Base-by-base conservation (phyloP, 2,329 filamentous ascomycete genomes). In the Zasmidium citrigriseum region DNA sequence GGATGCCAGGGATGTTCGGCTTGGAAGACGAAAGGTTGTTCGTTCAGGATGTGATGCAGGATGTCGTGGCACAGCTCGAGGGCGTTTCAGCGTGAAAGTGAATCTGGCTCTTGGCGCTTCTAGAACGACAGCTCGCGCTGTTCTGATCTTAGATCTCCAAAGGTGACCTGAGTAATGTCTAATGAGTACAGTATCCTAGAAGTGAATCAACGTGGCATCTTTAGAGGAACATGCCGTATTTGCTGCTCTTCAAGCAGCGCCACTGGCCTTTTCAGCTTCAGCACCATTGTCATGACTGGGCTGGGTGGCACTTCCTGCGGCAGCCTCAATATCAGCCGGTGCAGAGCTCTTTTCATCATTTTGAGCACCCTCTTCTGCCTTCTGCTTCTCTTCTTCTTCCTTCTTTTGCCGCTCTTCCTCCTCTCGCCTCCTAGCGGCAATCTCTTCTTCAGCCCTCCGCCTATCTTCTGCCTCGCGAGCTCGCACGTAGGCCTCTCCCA, bases 401-500 rank as follows among this genome's bases (percentile, higher is more conserved):
- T 29, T 57, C 52, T 47, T 46, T 56, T 64, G 59, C 29, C 57
- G 59, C 52, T 67, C 70, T 49, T 69, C 67, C 55, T 70, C 67
- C 58, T 64, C 61, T 27, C 65, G 48, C 22, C 67, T 62, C 29
- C 62, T 54, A 18, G 62, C 64, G 22, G 65, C 67, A 34, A 68
- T 61, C 44, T 67, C 70, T 57, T 69, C 69, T 46, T 70, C 68
- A 12, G 55, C 57, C 34, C 59, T 46, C 34, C 69, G 57, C 49
- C 69, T 58, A 54, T 72, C 72, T 54, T 73, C 72, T 56, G 75
- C 75, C 61, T 81, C 77, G 16, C 81, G 77, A 23, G 82, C 84
- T 61, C 79, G 75, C 14, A 87, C 82, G 68, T 86, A 83, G 7
- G 83, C 76, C 68, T 88, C 85, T 0, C 85, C 85, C 23, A 88